Conservation (phyloP, 805 yeast genomes). For the Myxozyma sirexii region DNA sequence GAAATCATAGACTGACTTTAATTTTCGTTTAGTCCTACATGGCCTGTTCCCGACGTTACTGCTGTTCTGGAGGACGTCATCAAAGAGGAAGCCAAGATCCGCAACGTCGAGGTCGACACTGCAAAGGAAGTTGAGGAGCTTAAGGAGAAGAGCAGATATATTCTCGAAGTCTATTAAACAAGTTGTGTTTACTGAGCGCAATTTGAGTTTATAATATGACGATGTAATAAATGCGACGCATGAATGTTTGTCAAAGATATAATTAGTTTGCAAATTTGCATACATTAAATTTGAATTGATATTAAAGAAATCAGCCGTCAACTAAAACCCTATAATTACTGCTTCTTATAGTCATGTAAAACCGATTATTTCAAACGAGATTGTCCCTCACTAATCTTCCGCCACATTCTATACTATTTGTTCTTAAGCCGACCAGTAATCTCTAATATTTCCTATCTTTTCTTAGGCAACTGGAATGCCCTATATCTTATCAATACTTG, state of each 20-base stretch:
- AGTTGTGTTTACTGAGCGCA: neutral
- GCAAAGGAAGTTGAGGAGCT: conserved; percentile 84
- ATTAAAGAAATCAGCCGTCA: too few species aligned
- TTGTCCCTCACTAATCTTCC: too few species aligned
- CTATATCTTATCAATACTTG: too few species aligned
- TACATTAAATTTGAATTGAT: neutral
- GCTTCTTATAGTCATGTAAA: too few species aligned
- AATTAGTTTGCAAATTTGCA: neutral
- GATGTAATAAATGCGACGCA: too few species aligned
- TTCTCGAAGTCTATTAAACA: conserved; percentile 82
- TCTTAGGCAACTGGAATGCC: too few species aligned
- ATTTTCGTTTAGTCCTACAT: conserved; percentile 66
- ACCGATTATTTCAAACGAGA: too few species aligned
- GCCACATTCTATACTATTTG: too few species aligned
- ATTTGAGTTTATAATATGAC: neutral
- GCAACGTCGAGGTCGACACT: conserved; percentile 70
- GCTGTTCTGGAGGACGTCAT: conserved; percentile 84
- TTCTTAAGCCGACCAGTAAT: too few species aligned
- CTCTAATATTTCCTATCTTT: too few species aligned
- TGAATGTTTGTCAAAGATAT: neutral
- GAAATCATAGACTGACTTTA: neutral
- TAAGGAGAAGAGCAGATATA: conserved; percentile 90
- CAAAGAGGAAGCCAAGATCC: conserved; percentile 64
- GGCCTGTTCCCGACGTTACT: conserved; percentile 98
- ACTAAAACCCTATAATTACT: neutral